Conservation (phyloP, 345 rosid genomes). For the Acer yangbiense region DNA sequence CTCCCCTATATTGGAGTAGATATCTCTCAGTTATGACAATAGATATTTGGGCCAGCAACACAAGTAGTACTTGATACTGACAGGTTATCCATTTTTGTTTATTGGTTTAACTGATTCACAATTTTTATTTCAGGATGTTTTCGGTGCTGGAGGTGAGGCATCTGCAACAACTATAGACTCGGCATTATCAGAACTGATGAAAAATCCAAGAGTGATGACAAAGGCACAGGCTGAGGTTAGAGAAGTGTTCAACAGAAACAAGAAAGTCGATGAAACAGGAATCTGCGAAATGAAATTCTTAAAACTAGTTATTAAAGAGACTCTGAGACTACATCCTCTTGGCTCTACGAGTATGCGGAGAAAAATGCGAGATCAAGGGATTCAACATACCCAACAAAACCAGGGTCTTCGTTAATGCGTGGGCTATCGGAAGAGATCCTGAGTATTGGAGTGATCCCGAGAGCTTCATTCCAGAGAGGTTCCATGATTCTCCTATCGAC, state of each 20-base stretch:
- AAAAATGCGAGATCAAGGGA: not conserved
- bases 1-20: too few species aligned
- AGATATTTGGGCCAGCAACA: too few species aligned
- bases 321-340: slow-evolving; percentile 20
- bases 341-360: slow-evolving; percentile 8
- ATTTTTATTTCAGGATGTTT: slow-evolving; percentile 16
- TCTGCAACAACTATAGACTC: slow-evolving; percentile 24
- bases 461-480: slow-evolving; percentile 33
- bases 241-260: slow-evolving; percentile 12
- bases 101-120: not conserved
- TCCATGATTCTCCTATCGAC: slow-evolving; percentile 15
- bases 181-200: slow-evolving; percentile 26
- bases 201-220: slow-evolving; percentile 18
- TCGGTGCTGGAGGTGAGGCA: slow-evolving; percentile 27
- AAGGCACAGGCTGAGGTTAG: slow-evolving; percentile 25
- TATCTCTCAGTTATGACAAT: too few species aligned
- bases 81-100: too few species aligned
- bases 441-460: slow-evolving; percentile 34
- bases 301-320: slow-evolving; percentile 27
- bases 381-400: slow-evolving; percentile 26
- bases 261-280: slow-evolving; percentile 21
- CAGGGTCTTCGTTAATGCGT: slow-evolving; percentile 16
- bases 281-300: slow-evolving; percentile 13
- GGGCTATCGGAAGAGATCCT: not conserved
- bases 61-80: too few species aligned